phyloP scores from a whole-genome alignment of 202 grass and related monocot species.

The Cymbopogon flexuosus region DNA sequence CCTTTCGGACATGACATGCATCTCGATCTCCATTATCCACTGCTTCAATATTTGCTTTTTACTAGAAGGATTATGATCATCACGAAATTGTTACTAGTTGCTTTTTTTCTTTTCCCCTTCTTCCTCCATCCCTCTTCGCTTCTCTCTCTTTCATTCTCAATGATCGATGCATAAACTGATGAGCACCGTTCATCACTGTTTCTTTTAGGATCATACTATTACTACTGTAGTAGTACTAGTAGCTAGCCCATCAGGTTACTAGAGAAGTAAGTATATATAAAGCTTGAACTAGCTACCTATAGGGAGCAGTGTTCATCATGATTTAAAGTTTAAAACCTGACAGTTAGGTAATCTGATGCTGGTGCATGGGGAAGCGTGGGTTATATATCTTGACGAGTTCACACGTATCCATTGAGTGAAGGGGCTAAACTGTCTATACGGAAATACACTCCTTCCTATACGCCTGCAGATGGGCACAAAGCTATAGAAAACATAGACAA shows the following conservation, averaged over 20 bases:
- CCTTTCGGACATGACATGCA: not conserved
- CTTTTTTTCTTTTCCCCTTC: not conserved
- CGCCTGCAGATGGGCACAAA: too few relatives aligned
- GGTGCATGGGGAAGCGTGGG: conserved; percentile 22
- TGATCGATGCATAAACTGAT: conserved; percentile 50
- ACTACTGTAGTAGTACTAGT: not conserved
- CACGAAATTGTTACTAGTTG: conserved; percentile 8
- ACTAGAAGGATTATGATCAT: not conserved
- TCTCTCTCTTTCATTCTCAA: not conserved
- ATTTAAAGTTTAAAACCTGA: conserved; percentile 42
- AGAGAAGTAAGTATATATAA: not conserved
- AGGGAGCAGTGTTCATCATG: conserved; percentile 25
- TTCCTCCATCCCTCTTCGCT: not conserved
- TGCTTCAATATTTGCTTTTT: conserved; percentile 10
- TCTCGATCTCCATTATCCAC: not conserved
- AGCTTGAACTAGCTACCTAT: conserved; percentile 26
- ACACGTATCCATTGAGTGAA: too few relatives aligned
- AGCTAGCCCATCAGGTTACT: conserved; percentile 12
- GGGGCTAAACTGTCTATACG: too few relatives aligned
- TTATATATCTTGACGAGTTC: too few relatives aligned
- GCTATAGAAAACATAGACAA: too few relatives aligned
- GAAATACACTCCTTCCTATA: too few relatives aligned
- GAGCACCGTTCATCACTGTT: conserved; percentile 12
- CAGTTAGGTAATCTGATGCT: conserved; percentile 31
- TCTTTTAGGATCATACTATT: conserved; percentile 10